Base-by-base conservation (phyloP, 2,329 filamentous ascomycete species). In the Diaporthe sp. region DNA sequence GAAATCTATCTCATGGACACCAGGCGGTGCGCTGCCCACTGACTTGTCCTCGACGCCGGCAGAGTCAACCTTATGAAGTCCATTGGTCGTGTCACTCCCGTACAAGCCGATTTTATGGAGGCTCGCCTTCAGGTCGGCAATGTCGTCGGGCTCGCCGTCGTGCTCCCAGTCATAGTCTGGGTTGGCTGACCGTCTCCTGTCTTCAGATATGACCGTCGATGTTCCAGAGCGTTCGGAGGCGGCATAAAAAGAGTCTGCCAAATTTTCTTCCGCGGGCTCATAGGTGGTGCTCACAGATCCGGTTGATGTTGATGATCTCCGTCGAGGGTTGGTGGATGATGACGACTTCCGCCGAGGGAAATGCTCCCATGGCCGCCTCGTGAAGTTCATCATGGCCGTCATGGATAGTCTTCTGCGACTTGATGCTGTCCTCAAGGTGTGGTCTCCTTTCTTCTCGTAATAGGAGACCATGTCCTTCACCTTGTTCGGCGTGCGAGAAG, bases 91-190 rank as follows among this genome's bases (percentile, higher is more conserved):
- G 1, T 70, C 65, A 12, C 4, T 7, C 1, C 4, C 46, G 1
- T 68, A 39, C 15, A 70, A 6, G 22, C n/a, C 28, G 2, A 70
- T 15, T 1, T 17, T 70, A 8, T 31, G 25, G 34, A 70, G 13
- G 19, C 7, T 22, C n/a, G 34, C 34, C 10, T 70, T 70, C 22
- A 70, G n/a, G 46, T 39, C 49, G 2, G 46, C 65, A 8, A 70
- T 70, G 1, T 61, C 58, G 15, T 60, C 57, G 2, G n/a, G 57
- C 2, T 39, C 34, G 8, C 34, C 57, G 15, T 70, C 65, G 2
- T 70, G 46, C n/a, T 70, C 65, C 65, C 65, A 70, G 34, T 70
- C 65, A 4, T 70, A 70, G n/a, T 70, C 65, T 9, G 65, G 65
- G 10, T 70, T 70, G 2, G 7, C 49, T 19, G 65, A 70, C 17